phyloP scores from a whole-genome alignment of 2,329 filamentous ascomycete genomes.

The Aspergillus fijiensis region DNA sequence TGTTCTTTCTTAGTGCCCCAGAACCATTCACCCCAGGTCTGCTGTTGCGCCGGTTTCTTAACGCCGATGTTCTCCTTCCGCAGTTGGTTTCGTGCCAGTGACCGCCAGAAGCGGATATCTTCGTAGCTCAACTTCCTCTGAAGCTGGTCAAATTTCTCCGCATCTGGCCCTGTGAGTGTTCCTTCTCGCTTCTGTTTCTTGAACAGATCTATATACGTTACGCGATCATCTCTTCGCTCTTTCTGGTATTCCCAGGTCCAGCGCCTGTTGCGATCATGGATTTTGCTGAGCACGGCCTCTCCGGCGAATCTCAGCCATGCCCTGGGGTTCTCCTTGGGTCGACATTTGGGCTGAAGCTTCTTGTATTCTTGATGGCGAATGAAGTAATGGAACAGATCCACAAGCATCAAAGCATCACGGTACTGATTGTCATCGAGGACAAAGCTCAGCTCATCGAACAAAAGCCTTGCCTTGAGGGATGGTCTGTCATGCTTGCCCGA shows the following conservation, averaged over 20 bases:
- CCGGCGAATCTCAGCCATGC: conserved; percentile 94
- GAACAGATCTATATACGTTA: conserved; percentile 88
- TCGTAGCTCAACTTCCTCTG: conserved; percentile 91
- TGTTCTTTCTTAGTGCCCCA: conserved; percentile 79
- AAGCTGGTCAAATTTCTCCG: conserved; percentile 68
- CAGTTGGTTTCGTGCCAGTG: conserved; percentile 86
- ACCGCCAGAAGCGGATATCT: conserved; percentile 95
- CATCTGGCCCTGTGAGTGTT: conserved; percentile 66
- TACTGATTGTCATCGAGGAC: conserved; percentile 98
- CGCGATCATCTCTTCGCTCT: conserved; percentile 85
- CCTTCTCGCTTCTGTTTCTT: conserved; percentile 85
- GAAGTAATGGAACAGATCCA: conserved; percentile 98
- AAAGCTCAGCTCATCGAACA: conserved; percentile 97
- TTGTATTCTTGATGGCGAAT: conserved; percentile 97
- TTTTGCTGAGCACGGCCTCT: conserved; percentile 84
- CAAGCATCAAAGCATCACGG: conserved; percentile 94
- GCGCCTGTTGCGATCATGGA: conserved; percentile 85
- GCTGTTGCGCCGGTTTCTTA: conserved; percentile 69
- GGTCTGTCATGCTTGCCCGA: conserved; percentile 75
- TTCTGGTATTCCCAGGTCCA: conserved; percentile 98
- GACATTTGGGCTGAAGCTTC: conserved; percentile 79
- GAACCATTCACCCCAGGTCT: conserved; percentile 88
- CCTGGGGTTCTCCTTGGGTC: conserved; percentile 82
- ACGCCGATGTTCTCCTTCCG: conserved; percentile 91
- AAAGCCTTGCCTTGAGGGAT: conserved; percentile 82